phyloP scores from a whole-genome alignment of 139 green algal species.

The Haematococcus sp. region DNA sequence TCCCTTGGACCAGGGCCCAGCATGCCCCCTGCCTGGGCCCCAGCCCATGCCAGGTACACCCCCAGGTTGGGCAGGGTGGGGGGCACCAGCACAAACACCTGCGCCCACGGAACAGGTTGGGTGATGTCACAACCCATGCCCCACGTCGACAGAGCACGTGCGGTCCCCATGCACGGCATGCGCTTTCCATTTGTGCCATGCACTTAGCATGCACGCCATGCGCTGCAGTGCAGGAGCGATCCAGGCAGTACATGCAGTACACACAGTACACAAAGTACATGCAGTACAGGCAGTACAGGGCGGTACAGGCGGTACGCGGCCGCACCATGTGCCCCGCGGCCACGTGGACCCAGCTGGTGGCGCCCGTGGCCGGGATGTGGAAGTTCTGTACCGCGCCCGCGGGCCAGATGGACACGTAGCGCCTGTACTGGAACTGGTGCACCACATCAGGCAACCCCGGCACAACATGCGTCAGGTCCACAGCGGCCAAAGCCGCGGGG shows the following conservation, averaged over 20 bases:
- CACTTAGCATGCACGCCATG: no score
- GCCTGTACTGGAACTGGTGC: conserved; percentile 13
- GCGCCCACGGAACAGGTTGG: no score
- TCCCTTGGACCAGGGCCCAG: neutral
- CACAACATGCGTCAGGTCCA: conserved; percentile 4
- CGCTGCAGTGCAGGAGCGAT: no score
- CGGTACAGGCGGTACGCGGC: neutral
- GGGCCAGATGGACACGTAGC: conserved; percentile 25
- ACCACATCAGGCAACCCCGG: neutral
- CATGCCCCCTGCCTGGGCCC: no score
- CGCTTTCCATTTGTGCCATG: no score
- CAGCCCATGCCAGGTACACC: conserved; percentile 22
- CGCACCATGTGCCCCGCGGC: conserved; percentile 26
- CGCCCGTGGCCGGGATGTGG: conserved; percentile 13
- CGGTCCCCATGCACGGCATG: no score
- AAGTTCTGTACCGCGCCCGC: conserved; percentile 26
- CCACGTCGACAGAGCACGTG: no score
- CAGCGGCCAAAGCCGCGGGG: conserved; percentile 13
- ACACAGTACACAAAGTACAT: no score
- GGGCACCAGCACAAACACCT: conserved; percentile 34
- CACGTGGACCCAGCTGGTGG: conserved; percentile 27
- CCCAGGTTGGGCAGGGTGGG: conserved; percentile 17
- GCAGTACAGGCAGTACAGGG: no score
- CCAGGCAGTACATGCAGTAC: no score
- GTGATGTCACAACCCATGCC: no score